Evolutionary conservation across 345 rosid species (phyloP), one percentile per base, ranked within the genome.

Genomic region (Euphorbia pulcherrima): DNA sequence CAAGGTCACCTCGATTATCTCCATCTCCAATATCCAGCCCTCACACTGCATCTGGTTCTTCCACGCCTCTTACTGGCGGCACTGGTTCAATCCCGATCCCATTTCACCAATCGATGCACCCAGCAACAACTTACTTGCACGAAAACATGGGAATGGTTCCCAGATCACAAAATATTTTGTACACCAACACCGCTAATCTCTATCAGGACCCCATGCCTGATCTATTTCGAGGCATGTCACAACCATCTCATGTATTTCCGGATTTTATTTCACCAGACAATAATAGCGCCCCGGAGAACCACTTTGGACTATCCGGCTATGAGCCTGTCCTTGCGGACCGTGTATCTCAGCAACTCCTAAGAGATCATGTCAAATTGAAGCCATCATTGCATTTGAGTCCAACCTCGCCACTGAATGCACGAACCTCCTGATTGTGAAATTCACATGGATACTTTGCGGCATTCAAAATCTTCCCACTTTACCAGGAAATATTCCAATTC

Each of bases 331-430:
- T 85, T 58, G 85, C 86, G 61, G 90, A 85, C 72, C 90, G 80
- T 62, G 89, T 87, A 24, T 83, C 90, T 55, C 84, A 84, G 68
- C 90, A 86, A 82, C 79, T 88, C 54, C 67, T 86, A 64, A 82
- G 87, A 29, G 92, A 85, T 73, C 89, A 75, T 72, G 77, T 76
- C 54, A 83, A 83, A 78, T 70, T 80, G 61, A 86, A 83, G 67
- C 82, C 77, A 44, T 72, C 84, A 64, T 68, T 83, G 56, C 85
- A 87, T 70, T 76, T 89, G 67, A 84, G 79, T 62, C 78, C 84
- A 30, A 73, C 79, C 72, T 77, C 65, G 29, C 67, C 83, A 68
- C 66, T 75, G 72, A 85, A 69, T 50, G 78, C 82, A 11, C 77
- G 74, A 2, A 72, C 79, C n/a, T 26, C 20, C 46, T 20, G 5